These are phyloP conservation scores for Solanum lycopersicoides DNA, from an alignment of 257 asterid genomes.

Conservation along the genomic window DNA sequence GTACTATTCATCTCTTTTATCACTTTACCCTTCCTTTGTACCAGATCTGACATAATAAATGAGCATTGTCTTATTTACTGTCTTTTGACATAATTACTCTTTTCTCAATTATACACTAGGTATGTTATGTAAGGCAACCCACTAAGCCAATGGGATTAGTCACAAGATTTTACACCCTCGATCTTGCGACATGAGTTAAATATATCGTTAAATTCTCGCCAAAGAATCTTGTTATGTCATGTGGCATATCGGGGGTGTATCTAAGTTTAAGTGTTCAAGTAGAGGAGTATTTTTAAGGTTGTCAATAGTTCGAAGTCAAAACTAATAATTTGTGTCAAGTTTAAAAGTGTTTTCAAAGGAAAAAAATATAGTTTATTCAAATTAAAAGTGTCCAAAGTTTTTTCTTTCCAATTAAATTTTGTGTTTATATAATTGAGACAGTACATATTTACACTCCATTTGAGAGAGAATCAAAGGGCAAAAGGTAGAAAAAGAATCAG, in stretches of 20 bases:
- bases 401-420: background rate
- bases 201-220: too few relatives aligned
- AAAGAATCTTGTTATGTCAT: too few relatives aligned
- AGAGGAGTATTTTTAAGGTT: too few relatives aligned
- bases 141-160: background rate
- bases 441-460: background rate
- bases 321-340: background rate
- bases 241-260: background rate
- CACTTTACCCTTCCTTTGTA: background rate
- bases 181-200: background rate
- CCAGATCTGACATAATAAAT: background rate
- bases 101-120: background rate
- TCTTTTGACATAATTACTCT: background rate
- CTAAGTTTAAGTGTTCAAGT: too few relatives aligned
- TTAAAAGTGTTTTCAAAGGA: too few relatives aligned
- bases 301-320: too few relatives aligned
- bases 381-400: background rate
- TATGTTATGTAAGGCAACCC: background rate
- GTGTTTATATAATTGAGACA: background rate
- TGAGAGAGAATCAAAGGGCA: background rate
- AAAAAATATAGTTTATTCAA: background rate
- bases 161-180: background rate
- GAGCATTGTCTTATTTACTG: background rate
- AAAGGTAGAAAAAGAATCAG: background rate
- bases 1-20: background rate